Conservation (phyloP, 306 rosid genomes). For the Citrullus amarus region DNA sequence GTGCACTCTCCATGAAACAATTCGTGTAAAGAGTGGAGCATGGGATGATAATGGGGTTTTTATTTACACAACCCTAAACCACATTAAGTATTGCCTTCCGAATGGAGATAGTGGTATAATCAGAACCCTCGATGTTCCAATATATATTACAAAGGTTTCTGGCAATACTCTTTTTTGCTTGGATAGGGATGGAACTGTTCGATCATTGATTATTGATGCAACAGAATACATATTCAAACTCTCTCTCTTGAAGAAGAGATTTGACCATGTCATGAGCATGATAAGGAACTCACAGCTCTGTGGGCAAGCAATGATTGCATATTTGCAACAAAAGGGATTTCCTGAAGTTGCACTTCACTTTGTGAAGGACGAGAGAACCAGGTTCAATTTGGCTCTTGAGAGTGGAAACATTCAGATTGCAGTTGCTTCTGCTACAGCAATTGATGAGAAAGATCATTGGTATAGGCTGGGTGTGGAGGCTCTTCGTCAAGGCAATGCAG, state of each 20-base stretch:
- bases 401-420: constrained; percentile 92
- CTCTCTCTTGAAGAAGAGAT: constrained; percentile 60
- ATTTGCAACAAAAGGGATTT: constrained; percentile 88
- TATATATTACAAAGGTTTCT: constrained; percentile 73
- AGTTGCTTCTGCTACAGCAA: constrained; percentile 82
- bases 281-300: constrained; percentile 84
- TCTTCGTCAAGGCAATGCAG: constrained; percentile 89
- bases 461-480: constrained; percentile 85
- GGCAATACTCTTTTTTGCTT: constrained; percentile 68
- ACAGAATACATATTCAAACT: constrained; percentile 81
- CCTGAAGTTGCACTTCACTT: constrained; percentile 96
- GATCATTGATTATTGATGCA: constrained; percentile 56
- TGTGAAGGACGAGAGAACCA: constrained; percentile 80
- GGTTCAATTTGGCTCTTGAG: constrained; percentile 84
- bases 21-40: constrained; percentile 89
- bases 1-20: constrained; percentile 90
- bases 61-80: constrained; percentile 79
- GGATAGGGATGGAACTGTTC: constrained; percentile 88
- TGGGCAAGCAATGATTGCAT: constrained; percentile 90
- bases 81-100: constrained; percentile 80
- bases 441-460: constrained; percentile 94
- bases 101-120: constrained; percentile 91
- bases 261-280: constrained; percentile 84
- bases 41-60: constrained; percentile 98
- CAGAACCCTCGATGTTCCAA: constrained; percentile 76